Evolutionary conservation across 2,329 filamentous ascomycete species (phyloP), one percentile per base, ranked within the genome.

Genomic region (Penicillium sumatraense): DNA sequence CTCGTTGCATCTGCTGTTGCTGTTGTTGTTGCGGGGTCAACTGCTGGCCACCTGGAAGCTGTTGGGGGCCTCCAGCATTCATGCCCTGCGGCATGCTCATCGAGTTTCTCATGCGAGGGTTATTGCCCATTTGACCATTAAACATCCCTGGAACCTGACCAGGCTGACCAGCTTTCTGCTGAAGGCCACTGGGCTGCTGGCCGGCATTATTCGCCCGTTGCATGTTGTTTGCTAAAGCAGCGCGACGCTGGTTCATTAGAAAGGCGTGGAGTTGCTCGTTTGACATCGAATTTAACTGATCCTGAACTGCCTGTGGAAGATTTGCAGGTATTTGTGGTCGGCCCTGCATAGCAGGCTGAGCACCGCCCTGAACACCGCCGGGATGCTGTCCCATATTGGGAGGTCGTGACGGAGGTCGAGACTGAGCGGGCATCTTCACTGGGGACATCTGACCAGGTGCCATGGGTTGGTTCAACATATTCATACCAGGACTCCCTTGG

Each of bases 391-490:
- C 67, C 65, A 75, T 70, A 16, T 66, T 67, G 33, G 64, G 66
- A 38, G 71, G 61, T 45, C 68, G 64, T n/a, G 73, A 71, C 23
- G 68, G 69, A 53, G 72, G 68, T 47, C 72, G 68, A 47, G 63
- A 56, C 54, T 75, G 73, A 42, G 68, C 63, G 24, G 68, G 60
- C 10, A 68, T 60, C 48, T 73, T 72, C 33, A 63, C 64, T 6
- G 71, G 75, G 42, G 74, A 76, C 61, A 75, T 72, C 51, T 75
- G 74, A 13, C 65, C 67, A 3, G 71, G 68, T 3, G 71, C 67
- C 59, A 77, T 72, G 1, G 75, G 75, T 29, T 75, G 75, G 56
- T 78, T 79, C 51, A 78, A 59, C 72, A 76, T 77, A 11, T 75
- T 63, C 70, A 78, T 74, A 10, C 65, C 70, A 16, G 72, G 69